Percentiles rank a stretch among this genome's conserved stretches.
phyloP scores from a whole-genome alignment of 1,284 basidiomycete species.

The Sutorius eximius region DNA sequence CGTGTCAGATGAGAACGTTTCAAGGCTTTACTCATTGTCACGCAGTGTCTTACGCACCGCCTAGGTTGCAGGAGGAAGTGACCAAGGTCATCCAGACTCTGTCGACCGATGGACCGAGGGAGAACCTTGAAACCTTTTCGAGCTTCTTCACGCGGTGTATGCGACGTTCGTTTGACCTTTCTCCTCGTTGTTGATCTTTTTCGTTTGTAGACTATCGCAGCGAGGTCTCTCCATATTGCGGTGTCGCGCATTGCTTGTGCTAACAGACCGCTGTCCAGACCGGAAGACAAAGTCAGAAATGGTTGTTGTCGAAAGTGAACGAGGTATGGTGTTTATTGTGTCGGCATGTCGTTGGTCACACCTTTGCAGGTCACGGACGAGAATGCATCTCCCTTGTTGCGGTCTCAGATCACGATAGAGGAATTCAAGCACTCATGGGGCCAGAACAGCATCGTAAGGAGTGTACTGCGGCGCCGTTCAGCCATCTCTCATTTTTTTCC shows the following conservation, averaged over 20 bases:
- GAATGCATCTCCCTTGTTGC: conserved; percentile 57
- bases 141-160: conserved; percentile 71
- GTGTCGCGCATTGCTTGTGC: conserved; percentile 14
- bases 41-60: conserved; percentile 54
- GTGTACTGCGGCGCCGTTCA: not conserved
- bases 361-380: conserved; percentile 60
- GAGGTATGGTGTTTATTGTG: conserved; percentile 48
- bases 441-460: conserved; percentile 82
- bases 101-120: conserved; percentile 64
- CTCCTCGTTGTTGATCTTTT: conserved; percentile 33
- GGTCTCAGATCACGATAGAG: conserved; percentile 59
- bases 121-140: conserved; percentile 72
- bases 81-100: conserved; percentile 63
- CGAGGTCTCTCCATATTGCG: conserved; percentile 48
- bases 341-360: not conserved
- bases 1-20: conserved; percentile 12
- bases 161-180: conserved; percentile 26
- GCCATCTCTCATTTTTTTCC: conserved; percentile 1
- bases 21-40: conserved; percentile 9
- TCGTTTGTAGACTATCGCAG: conserved; percentile 67
- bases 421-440: conserved; percentile 92
- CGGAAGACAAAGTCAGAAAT: conserved; percentile 79
- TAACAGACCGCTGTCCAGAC: conserved; percentile 45
- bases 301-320: conserved; percentile 74
- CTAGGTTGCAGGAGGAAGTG: conserved; percentile 59